A percentile compares a stretch with the other conserved stretches of the same genome.
Evolutionary conservation across 108 stramenopile species (phyloP).

Genomic region (Fragilaria crotonensis): DNA sequence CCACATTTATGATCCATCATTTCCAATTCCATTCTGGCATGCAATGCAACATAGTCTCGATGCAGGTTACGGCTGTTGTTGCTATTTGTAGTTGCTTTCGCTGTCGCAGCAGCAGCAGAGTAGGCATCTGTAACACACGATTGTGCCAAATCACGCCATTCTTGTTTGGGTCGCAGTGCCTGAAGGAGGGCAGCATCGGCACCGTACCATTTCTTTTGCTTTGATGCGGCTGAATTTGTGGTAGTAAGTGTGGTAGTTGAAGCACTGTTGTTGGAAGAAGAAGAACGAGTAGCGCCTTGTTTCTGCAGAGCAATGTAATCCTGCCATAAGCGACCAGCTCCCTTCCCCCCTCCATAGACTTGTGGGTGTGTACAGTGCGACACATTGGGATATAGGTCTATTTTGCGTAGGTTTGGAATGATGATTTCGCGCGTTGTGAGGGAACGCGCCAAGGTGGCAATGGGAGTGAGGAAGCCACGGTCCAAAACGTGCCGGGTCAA

Average conservation of each 20-base stretch:
- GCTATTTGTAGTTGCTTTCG: background rate
- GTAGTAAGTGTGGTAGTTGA: constrained; percentile 7
- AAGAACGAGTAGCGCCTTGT: background rate
- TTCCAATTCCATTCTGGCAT: constrained; percentile 73
- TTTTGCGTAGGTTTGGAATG: constrained; percentile 23
- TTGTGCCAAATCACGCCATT: constrained; percentile 25
- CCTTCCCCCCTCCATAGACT: constrained; percentile 30
- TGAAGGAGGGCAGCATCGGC: constrained; percentile 7
- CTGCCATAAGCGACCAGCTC: constrained; percentile 34
- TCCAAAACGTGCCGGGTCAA: constrained; percentile 5
- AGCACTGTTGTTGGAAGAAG: background rate
- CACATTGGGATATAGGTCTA: constrained; percentile 16
- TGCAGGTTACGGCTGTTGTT: too few species aligned
- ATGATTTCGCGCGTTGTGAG: background rate
- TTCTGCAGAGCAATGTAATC: constrained; percentile 6
- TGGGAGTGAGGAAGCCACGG: constrained; percentile 15
- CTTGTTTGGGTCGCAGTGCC: constrained; percentile 20
- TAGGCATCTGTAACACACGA: constrained; percentile 8
- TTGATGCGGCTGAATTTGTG: constrained; percentile 22
- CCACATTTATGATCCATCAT: constrained; percentile 59
- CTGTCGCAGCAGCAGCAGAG: background rate
- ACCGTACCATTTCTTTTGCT: constrained; percentile 25
- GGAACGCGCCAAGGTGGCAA: constrained; percentile 3
- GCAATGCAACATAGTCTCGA: constrained; percentile 44
- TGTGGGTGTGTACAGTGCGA: constrained; percentile 21